Evolutionary conservation across 2,329 filamentous ascomycete species (phyloP), one percentile per base, ranked within the genome.

Genomic region (Epichloe baconii): DNA sequence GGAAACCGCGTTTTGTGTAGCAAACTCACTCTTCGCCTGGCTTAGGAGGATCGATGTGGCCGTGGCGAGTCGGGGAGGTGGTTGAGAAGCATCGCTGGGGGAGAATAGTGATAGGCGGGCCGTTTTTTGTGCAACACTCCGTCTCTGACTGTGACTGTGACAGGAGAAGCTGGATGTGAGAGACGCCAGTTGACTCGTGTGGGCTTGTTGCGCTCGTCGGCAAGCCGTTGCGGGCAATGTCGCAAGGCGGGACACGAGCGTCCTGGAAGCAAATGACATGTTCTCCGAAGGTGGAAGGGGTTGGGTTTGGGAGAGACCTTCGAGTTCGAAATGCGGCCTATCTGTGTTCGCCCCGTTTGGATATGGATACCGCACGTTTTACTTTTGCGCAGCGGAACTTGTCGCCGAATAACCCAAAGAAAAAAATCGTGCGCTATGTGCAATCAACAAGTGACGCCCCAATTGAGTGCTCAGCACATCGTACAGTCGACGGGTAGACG

Each of bases 1-100:
- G 23, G 12, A 14, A 12, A 10, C 7, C 2, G n/a, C 37, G 15
- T 31, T 34, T 15, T 19, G 42, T 38, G 12, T 23, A 36, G 19
- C 7, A n/a, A 6, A 70, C 84, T 64, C 74, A 94, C 88, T 96
- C 93, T 76, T 97, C 88, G 46, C 93, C 93, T 0, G 88, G 79
- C 69, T 90, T 91, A 2, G 93, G 91, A 34, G 86, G 79, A 51
- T 83, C 80, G 59, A 96, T 70, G 66, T 97, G 88, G 45, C 86
- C 88, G 67, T 98, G 93, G 47, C 67, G 71, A 50, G 71, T 67
- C 52, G 71, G 62, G 11, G 78, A 63, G 4, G 83, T 83, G 11
- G 77, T 79, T 42, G 85, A 85, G 66, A 96, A 93, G 50, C 65
- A 67, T 62, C 83, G 64, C 19, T 52, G 57, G 34, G 57, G 56